Conservation (phyloP, 768 basidiomycete species). For the Botryobasidium botryosum region DNA sequence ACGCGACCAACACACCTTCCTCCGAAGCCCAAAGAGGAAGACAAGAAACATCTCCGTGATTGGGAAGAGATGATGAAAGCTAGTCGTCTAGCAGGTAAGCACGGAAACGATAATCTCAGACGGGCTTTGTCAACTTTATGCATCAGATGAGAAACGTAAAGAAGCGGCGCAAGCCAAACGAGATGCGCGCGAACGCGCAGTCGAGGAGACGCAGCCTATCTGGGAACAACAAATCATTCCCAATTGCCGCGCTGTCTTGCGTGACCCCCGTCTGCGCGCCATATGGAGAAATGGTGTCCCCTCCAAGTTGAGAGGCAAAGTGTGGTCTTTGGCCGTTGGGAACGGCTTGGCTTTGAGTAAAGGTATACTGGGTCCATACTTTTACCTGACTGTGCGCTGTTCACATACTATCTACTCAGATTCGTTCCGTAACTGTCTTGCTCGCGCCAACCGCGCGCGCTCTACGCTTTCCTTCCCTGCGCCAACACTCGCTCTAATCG, state of each 20-base stretch:
- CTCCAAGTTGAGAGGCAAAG: constrained; percentile 51
- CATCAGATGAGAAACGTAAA: constrained; percentile 50
- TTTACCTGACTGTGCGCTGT: not conserved
- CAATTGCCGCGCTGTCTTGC: constrained; percentile 47
- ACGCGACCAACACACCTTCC: constrained; percentile 78
- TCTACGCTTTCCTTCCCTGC: constrained; percentile 47
- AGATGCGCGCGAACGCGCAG: constrained; percentile 41
- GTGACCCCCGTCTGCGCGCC: constrained; percentile 43
- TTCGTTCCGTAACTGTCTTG: constrained; percentile 49
- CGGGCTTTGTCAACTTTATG: not conserved
- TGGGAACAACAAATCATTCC: constrained; percentile 74
- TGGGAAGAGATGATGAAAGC: constrained; percentile 82
- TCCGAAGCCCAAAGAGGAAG: constrained; percentile 62
- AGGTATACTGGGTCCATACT: constrained; percentile 28
- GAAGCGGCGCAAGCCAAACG: constrained; percentile 41
- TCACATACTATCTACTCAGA: constrained; percentile 26
- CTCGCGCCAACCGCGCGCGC: constrained; percentile 58
- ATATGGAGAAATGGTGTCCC: constrained; percentile 88
- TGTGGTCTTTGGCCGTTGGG: constrained; percentile 80
- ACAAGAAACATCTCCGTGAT: constrained; percentile 65
- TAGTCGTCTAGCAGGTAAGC: constrained; percentile 54
- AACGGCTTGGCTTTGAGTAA: constrained; percentile 69
- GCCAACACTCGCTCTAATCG: constrained; percentile 43
- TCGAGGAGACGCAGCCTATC: constrained; percentile 48
- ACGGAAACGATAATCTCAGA: not conserved